Base-by-base conservation (phyloP, 306 rosid genomes). In the Dicorynia guianensis region DNA sequence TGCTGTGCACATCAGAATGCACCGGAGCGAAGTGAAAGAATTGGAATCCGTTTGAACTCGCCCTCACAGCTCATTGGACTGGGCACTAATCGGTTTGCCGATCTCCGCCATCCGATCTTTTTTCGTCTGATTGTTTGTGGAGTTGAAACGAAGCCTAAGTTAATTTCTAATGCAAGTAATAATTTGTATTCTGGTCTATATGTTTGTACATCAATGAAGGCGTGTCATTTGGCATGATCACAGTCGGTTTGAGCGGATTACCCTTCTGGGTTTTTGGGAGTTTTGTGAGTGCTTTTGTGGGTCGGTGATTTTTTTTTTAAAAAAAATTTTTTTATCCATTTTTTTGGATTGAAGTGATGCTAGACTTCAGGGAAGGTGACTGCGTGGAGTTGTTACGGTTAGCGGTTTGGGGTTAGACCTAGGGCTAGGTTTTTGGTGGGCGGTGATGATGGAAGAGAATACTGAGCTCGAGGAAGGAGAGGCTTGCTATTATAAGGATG, bases 381-480 rank as follows among this genome's bases (percentile, higher is more conserved):
- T 62, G 65, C 49, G 69, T 75, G 88, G 75, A 76, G 71, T 76
- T 84, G 76, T 69, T 80, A 65, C 71, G 69, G 68, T 86, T 86
- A 74, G 78, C 67, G 89, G 73, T 76, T 59, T 86, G 81, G 79
- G 83, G 81, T 67, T 70, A 61, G 74, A 69, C 67, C 67, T 84
- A 63, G 83, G 83, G 85, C 81, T 78, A 40, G 73, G 75, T 40
- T 81, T 63, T 39, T 42, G 67, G 74, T 56, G 78, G 73, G 66
- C 65, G 50, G 76, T 75, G 54, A 79, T 67, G 30, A 87, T 91
- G 92, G 87, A 80, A 56, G 82, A 79, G 52, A 61, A 79, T 71
- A 75, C 76, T 39, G 93, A 89, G 73, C 84, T 89, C 34, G 97
- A 88, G 62, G 98, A 93, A 84, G 96, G 93, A 75, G 93, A 91